Conservation (phyloP, 2,329 filamentous ascomycete genomes). For the Magnaporthiopsis poae region DNA sequence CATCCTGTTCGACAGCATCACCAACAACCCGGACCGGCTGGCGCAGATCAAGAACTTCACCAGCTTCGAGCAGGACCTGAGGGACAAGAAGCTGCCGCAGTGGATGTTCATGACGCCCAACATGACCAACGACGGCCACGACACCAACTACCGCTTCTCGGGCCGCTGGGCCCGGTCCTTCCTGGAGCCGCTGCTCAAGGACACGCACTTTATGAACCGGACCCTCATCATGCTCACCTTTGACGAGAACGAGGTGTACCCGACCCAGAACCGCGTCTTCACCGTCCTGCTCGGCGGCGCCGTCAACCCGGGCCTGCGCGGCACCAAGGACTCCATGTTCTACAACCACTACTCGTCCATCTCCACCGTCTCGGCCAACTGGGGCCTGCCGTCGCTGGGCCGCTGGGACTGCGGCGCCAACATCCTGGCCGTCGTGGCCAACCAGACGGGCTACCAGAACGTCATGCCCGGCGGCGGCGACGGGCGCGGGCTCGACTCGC, state of each 20-base stretch:
- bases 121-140: constrained; percentile 58
- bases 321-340: constrained; percentile 41
- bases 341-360: constrained; percentile 31
- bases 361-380: constrained; percentile 24
- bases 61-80: constrained; percentile 49
- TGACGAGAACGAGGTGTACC: constrained; percentile 46
- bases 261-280: constrained; percentile 41
- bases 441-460: constrained; percentile 9
- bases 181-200: constrained; percentile 41
- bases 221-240: constrained; percentile 50
- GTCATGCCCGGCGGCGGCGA: constrained; percentile 2
- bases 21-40: constrained; percentile 34
- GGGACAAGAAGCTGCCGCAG: constrained; percentile 48
- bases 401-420: constrained; percentile 21
- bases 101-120: constrained; percentile 55
- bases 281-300: constrained; percentile 46
- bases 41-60: constrained; percentile 53
- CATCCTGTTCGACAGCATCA: constrained; percentile 32
- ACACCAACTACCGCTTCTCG: constrained; percentile 41
- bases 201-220: constrained; percentile 39
- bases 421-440: constrained; percentile 21
- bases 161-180: constrained; percentile 43
- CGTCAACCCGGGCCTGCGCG: constrained; percentile 34
- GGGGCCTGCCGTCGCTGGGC: constrained; percentile 31
- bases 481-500: not conserved